Evolutionary conservation across 2,329 filamentous ascomycete species (phyloP).

Genomic region (Aspergillus bombycis): DNA sequence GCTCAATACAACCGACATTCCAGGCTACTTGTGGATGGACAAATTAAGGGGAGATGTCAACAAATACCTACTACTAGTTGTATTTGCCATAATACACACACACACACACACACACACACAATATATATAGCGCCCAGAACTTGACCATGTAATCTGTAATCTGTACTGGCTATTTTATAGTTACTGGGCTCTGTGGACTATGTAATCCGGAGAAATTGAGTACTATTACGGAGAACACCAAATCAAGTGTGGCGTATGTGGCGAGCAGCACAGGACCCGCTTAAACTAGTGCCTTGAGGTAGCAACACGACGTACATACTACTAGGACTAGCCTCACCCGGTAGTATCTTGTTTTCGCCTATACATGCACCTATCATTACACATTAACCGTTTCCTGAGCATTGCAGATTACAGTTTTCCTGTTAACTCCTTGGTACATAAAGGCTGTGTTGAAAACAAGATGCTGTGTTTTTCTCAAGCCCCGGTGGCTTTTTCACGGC

Average conservation of each 20-base stretch:
- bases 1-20: background rate
- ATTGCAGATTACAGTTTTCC: background rate
- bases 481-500: slow-evolving; percentile 23
- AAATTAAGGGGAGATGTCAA: background rate
- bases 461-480: slow-evolving; percentile 30
- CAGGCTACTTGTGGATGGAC: background rate
- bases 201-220: no score
- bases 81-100: background rate
- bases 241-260: background rate
- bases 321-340: background rate
- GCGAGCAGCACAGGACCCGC: background rate
- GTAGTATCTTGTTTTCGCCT: background rate
- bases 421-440: background rate
- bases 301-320: background rate
- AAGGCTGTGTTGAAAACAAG: slow-evolving; percentile 6
- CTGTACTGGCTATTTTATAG: background rate
- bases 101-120: background rate
- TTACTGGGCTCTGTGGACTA: no score
- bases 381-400: background rate
- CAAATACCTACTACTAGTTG: background rate
- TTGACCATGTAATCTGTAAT: background rate
- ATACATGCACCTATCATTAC: background rate
- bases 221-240: no score
- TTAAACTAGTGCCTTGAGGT: background rate
- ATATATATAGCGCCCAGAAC: background rate